Evolutionary conservation across 306 rosid genomes (phyloP).

Genomic region (Aeschynomene evenia): DNA sequence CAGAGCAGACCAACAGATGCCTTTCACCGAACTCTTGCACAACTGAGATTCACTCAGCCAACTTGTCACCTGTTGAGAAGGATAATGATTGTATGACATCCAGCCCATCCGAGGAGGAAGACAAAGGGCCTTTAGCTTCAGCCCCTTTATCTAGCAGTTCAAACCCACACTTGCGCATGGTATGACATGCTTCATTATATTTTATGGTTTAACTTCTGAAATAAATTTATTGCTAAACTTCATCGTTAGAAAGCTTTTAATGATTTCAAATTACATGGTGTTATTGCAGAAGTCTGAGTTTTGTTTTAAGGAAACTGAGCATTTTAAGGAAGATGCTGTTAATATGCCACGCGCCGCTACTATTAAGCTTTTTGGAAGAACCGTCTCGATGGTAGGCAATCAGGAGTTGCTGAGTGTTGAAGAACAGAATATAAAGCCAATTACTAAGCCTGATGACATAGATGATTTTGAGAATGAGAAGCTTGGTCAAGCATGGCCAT

Average conservation of each 20-base stretch:
- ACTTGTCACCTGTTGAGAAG: conserved; percentile 47
- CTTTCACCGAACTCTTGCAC: conserved; percentile 65
- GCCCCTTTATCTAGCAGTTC: conserved; percentile 31
- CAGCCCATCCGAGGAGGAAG: conserved; percentile 49
- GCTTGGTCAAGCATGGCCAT: conserved; percentile 37
- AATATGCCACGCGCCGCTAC: conserved; percentile 26
- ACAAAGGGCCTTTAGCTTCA: conserved; percentile 38
- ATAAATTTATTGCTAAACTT: not conserved
- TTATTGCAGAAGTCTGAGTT: conserved; percentile 56
- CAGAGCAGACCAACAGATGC: conserved; percentile 58
- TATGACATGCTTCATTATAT: conserved; percentile 35
- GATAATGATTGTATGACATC: conserved; percentile 53
- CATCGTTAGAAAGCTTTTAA: not conserved
- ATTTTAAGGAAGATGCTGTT: conserved; percentile 29
- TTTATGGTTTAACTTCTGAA: conserved; percentile 15
- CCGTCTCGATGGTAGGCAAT: conserved; percentile 46
- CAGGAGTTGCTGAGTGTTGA: conserved; percentile 33
- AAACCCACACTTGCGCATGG: conserved; percentile 43
- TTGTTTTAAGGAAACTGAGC: conserved; percentile 38
- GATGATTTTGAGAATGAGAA: conserved; percentile 35
- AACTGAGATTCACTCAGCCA: conserved; percentile 53
- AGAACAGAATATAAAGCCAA: conserved; percentile 29
- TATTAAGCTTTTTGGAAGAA: conserved; percentile 87
- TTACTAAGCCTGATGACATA: conserved; percentile 31
- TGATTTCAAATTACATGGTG: conserved; percentile 18